These are phyloP conservation scores for Hemileccinum rubropunctum DNA, from an alignment of 768 basidiomycete species.

Conservation along the genomic window DNA sequence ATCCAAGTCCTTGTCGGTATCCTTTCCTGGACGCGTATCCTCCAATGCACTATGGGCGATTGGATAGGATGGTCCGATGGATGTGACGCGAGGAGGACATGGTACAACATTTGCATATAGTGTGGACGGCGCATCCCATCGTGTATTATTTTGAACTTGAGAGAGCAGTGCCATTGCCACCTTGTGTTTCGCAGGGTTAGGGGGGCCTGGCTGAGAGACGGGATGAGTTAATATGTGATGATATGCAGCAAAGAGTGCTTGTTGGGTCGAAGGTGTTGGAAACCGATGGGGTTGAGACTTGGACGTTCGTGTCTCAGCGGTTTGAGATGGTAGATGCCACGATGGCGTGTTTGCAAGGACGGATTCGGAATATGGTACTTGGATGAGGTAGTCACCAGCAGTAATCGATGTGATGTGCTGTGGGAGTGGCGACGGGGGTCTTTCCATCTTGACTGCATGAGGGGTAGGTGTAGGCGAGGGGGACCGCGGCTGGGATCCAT, in stretches of 20 bases:
- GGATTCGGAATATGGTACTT: constrained; percentile 73
- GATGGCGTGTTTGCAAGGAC: constrained; percentile 61
- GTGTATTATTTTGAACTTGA: constrained; percentile 51
- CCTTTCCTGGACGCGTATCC: constrained; percentile 37
- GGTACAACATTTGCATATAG: constrained; percentile 58
- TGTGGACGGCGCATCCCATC: constrained; percentile 70
- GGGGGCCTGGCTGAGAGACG: constrained; percentile 44
- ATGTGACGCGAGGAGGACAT: constrained; percentile 57
- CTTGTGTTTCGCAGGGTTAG: constrained; percentile 66
- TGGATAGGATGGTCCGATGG: constrained; percentile 67
- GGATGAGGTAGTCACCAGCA: constrained; percentile 67
- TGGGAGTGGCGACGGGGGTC: constrained; percentile 41
- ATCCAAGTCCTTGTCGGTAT: constrained; percentile 55
- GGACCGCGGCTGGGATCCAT: constrained; percentile 24
- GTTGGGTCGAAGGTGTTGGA: constrained; percentile 57
- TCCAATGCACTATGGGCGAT: constrained; percentile 38
- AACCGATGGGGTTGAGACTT: constrained; percentile 28
- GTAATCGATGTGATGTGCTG: constrained; percentile 39
- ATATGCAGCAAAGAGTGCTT: constrained; percentile 64
- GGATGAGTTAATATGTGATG: constrained; percentile 78
- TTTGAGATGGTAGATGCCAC: constrained; percentile 62
- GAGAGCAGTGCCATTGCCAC: constrained; percentile 70
- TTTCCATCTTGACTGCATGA: constrained; percentile 29
- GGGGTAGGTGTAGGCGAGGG: constrained; percentile 40
- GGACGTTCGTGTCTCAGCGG: constrained; percentile 24